A percentile compares a stretch with the other conserved stretches of the same genome.
These are phyloP conservation scores for Dysphania ambrosioides DNA, from an alignment of 148 eudicot species.

Conservation along the genomic window DNA sequence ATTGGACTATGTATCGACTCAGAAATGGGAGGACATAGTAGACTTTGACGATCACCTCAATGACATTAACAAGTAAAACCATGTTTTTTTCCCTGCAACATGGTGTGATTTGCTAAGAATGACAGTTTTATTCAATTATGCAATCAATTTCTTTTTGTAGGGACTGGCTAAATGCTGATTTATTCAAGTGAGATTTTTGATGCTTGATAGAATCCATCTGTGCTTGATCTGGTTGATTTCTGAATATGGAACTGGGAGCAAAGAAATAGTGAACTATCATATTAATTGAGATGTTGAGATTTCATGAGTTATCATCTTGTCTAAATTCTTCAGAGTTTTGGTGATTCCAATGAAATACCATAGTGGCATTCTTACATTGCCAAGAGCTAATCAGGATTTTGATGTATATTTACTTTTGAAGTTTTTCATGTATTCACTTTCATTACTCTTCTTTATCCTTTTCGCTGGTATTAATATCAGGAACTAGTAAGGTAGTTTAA, in stretches of 20 bases:
- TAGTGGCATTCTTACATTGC: too few species aligned
- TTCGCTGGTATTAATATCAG: background rate
- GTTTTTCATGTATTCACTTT: background rate
- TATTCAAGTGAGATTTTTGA: constrained; percentile 45
- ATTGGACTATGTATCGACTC: constrained; percentile 62
- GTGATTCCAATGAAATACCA: too few species aligned
- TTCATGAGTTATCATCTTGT: constrained; percentile 6
- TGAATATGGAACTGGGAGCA: constrained; percentile 2
- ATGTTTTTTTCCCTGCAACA: background rate
- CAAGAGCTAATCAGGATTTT: constrained; percentile 21
- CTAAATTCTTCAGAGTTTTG: background rate
- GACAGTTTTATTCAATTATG: too few species aligned
- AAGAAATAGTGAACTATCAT: background rate
- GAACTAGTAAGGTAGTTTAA: background rate
- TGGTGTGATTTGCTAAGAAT: background rate
- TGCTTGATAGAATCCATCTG: constrained; percentile 7
- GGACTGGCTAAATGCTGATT: constrained; percentile 75
- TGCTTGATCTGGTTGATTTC: too few species aligned
- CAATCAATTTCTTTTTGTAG: constrained; percentile 36
- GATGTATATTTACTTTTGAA: background rate
- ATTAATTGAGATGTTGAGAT: constrained; percentile 1
- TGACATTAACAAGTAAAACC: constrained; percentile 77
- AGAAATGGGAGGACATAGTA: constrained; percentile 59
- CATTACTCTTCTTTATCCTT: background rate
- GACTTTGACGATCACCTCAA: constrained; percentile 94